These are phyloP conservation scores for Selenicereus undatus DNA, from an alignment of 148 eudicot genomes.

Conservation along the genomic window DNA sequence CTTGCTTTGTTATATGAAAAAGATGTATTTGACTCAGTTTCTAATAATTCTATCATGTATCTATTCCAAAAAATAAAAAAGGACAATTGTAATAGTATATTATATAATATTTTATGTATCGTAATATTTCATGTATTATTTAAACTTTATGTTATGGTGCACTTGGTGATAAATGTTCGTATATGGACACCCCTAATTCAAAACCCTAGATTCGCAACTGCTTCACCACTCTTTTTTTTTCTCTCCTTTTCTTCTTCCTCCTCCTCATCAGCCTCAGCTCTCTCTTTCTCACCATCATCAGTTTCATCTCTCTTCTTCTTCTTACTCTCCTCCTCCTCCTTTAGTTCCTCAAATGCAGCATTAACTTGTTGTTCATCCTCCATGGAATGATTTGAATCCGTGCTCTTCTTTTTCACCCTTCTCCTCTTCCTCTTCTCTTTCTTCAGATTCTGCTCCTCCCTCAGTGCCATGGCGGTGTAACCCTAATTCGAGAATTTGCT, in stretches of 20 bases:
- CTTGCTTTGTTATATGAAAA: too few relatives aligned
- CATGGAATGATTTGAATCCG: background rate
- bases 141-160: too few relatives aligned
- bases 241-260: slow-evolving; percentile 6
- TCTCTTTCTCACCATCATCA: slow-evolving; percentile 9
- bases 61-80: too few relatives aligned
- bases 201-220: too few relatives aligned
- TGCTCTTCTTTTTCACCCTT: slow-evolving; percentile 3
- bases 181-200: too few relatives aligned
- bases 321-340: background rate
- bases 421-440: slow-evolving; percentile 8
- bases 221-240: background rate
- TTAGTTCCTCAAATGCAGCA: background rate
- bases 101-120: too few relatives aligned
- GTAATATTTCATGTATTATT: too few relatives aligned
- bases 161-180: too few relatives aligned
- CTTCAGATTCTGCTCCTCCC: slow-evolving; percentile 9
- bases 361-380: background rate
- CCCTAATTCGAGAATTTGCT: background rate
- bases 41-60: too few relatives aligned
- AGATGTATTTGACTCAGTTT: too few relatives aligned
- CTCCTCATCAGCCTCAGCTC: slow-evolving; percentile 10
- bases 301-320: slow-evolving; percentile 24
- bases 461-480: slow-evolving; percentile 19
- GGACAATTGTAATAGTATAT: too few relatives aligned